phyloP scores from a whole-genome alignment of 768 basidiomycete genomes.

The Austroboletus festivus region DNA sequence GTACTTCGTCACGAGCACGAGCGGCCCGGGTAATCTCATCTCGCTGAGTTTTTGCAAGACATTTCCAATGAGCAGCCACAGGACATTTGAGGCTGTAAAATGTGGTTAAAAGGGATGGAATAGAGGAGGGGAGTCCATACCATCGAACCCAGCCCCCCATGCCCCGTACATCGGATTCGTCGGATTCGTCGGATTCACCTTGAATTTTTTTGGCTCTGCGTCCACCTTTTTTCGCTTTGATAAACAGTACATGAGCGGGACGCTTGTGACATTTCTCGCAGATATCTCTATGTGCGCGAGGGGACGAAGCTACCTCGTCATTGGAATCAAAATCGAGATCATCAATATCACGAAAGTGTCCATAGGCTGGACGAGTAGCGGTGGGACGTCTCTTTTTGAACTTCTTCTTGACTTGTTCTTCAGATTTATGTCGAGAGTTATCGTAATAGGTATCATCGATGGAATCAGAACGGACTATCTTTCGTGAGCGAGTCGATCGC shows the following conservation, averaged over 20 bases:
- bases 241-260: conserved; percentile 57
- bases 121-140: conserved; percentile 38
- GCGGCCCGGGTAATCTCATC: conserved; percentile 73
- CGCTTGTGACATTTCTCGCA: conserved; percentile 70
- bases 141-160: conserved; percentile 86
- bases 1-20: conserved; percentile 45
- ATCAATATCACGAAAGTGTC: conserved; percentile 41
- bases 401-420: conserved; percentile 1
- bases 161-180: conserved; percentile 44
- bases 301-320: conserved; percentile 52
- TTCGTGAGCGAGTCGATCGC: conserved; percentile 49
- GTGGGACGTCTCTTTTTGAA: conserved; percentile 33
- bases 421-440: conserved; percentile 8
- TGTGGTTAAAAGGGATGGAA: conserved; percentile 8
- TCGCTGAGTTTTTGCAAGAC: conserved; percentile 60
- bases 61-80: conserved; percentile 73
- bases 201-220: conserved; percentile 41
- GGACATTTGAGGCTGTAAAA: conserved; percentile 68
- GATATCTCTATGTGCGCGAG: conserved; percentile 56
- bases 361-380: conserved; percentile 46
- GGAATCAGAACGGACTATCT: conserved; percentile 36
- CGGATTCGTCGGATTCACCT: conserved; percentile 50
- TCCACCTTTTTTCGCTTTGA: conserved; percentile 38
- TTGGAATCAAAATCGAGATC: conserved; percentile 41
- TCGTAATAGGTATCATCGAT: conserved; percentile 37